Conservation (phyloP, 225 moss, liverwort and hornwort species). For the Climacium dendroides region DNA sequence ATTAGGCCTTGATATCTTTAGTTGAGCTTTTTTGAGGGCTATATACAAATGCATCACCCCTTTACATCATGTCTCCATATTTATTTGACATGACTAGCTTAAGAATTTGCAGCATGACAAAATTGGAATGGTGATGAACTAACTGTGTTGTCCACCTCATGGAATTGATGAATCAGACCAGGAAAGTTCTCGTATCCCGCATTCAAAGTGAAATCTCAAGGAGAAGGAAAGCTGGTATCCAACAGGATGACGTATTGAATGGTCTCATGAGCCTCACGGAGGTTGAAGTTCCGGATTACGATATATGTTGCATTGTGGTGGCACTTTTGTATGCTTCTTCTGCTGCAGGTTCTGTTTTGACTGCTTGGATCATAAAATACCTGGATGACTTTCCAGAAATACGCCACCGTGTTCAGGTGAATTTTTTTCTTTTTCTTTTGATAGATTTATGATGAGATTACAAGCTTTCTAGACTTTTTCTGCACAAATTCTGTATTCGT, state of each 20-base stretch:
- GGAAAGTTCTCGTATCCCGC: not conserved
- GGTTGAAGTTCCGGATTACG: not conserved
- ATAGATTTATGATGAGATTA: too few species aligned
- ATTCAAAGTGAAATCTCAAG: not conserved
- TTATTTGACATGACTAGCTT: not conserved
- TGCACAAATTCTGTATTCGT: not conserved
- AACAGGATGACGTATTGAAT: not conserved
- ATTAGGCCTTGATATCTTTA: not conserved
- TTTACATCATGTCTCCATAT: not conserved
- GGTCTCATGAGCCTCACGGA: not conserved
- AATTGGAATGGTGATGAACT: too few species aligned
- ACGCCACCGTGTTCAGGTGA: not conserved
- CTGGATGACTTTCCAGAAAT: conserved; percentile 8
- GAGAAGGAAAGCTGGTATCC: not conserved
- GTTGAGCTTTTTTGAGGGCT: not conserved
- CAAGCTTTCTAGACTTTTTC: not conserved
- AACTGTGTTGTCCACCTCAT: not conserved
- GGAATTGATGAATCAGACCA: not conserved
- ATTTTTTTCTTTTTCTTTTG: too few species aligned
- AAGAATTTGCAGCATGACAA: not conserved
- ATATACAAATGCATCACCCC: not conserved
- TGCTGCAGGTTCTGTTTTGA: not conserved
- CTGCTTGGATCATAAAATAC: not conserved
- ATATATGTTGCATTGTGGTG: not conserved
- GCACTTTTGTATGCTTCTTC: not conserved